A percentile compares a stretch with the other conserved stretches of the same genome.
Evolutionary conservation across 305 asterid genomes (phyloP).

Genomic region (Fraxinus sp.): DNA sequence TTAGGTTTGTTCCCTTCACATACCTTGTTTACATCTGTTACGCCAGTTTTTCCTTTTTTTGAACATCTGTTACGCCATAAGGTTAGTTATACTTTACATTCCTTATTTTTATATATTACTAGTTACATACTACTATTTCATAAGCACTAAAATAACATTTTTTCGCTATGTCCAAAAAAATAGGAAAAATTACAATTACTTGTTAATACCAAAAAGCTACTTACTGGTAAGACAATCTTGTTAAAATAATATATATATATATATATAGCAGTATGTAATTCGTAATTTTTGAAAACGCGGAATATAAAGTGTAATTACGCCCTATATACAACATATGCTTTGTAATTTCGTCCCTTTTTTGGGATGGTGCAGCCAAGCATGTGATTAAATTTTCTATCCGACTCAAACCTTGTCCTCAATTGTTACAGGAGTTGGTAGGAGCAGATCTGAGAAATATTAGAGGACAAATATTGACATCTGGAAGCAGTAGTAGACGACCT

Average conservation of each 20-base stretch:
- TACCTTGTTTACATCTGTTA: background rate
- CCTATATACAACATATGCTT: background rate
- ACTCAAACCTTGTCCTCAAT: conserved; percentile 10
- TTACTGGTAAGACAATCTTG: background rate
- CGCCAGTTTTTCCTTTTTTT: background rate
- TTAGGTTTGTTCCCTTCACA: background rate
- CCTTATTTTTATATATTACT: background rate
- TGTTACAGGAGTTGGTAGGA: conserved; percentile 57
- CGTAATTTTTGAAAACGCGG: background rate
- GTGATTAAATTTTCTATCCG: background rate
- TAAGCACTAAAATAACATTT: background rate
- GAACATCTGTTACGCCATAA: background rate
- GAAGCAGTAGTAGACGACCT: conserved; percentile 54
- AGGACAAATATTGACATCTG: conserved; percentile 54
- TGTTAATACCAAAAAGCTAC: background rate
- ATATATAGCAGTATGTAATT: background rate
- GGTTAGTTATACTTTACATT: background rate
- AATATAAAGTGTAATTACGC: background rate
- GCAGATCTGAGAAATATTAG: conserved; percentile 59
- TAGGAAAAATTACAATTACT: background rate
- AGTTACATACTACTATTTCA: background rate
- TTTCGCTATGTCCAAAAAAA: background rate
- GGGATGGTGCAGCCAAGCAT: background rate
- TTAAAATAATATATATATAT: background rate
- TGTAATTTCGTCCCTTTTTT: background rate